These are phyloP conservation scores for Pseudogymnoascus sp. DNA, from an alignment of 2,329 filamentous ascomycete genomes.

Conservation along the genomic window DNA sequence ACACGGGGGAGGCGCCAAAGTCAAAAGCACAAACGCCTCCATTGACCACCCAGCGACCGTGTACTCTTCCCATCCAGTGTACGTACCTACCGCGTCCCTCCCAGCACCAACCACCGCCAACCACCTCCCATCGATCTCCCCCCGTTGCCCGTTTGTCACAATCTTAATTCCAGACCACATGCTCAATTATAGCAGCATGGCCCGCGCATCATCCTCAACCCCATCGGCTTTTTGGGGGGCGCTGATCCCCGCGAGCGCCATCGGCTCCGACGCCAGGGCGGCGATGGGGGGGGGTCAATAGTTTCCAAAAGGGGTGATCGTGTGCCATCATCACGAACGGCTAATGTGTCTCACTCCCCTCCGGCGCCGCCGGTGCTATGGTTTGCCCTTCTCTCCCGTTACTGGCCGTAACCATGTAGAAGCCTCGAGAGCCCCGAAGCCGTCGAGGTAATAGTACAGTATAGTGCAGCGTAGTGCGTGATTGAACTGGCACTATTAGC, in stretches of 20 bases:
- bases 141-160: neutral
- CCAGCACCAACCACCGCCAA: neutral
- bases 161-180: conserved; percentile 1
- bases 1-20: neutral
- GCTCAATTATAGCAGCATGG: neutral
- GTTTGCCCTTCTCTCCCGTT: neutral
- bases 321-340: conserved; percentile 5
- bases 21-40: neutral
- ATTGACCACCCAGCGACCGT: conserved; percentile 5
- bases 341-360: neutral
- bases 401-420: neutral
- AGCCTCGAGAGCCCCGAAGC: neutral
- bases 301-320: neutral
- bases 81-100: neutral
- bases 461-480: too few relatives aligned
- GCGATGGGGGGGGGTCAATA: neutral
- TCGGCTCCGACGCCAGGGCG: neutral
- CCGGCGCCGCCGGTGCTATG: neutral
- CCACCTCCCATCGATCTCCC: neutral
- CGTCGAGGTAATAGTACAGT: neutral
- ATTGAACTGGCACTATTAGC: too few relatives aligned
- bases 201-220: neutral
- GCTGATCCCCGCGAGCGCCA: neutral
- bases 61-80: neutral
- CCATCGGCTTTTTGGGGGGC: neutral